phyloP scores from a whole-genome alignment of 2,329 filamentous ascomycete species.

The Fonsecaea pedrosoi region DNA sequence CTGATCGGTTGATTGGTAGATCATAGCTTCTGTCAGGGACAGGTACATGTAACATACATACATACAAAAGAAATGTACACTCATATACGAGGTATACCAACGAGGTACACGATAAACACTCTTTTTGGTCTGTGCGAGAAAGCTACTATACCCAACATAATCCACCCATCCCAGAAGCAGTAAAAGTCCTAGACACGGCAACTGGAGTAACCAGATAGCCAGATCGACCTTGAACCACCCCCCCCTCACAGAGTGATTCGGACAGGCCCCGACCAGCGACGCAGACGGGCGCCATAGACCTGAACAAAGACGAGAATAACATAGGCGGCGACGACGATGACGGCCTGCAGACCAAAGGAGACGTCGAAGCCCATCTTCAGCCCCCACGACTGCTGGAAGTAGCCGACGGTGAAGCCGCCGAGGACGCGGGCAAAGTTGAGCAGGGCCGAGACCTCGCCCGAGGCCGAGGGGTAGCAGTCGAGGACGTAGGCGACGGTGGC shows the following conservation, averaged over 20 bases:
- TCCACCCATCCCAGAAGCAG: too few relatives aligned
- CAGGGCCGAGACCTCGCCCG: conserved; percentile 60
- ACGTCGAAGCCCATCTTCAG: conserved; percentile 53
- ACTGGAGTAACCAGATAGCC: too few relatives aligned
- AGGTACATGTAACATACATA: too few relatives aligned
- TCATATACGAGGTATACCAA: too few relatives aligned
- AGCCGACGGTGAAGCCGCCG: conserved; percentile 55
- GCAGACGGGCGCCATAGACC: conserved; percentile 47
- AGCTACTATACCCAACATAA: too few relatives aligned
- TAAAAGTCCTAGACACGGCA: too few relatives aligned
- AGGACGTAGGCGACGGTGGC: conserved; percentile 60
- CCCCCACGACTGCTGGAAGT: conserved; percentile 61
- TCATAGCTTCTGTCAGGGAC: too few relatives aligned
- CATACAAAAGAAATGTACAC: too few relatives aligned
- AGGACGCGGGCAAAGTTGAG: conserved; percentile 57
- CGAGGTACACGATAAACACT: too few relatives aligned
- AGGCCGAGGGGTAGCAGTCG: conserved; percentile 61
- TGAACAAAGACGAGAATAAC: conserved; percentile 50
- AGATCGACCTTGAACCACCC: too few relatives aligned
- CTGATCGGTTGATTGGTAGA: too few relatives aligned
- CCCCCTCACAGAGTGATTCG: neutral
- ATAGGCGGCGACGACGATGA: conserved; percentile 47
- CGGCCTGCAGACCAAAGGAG: conserved; percentile 57
- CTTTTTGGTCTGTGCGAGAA: too few relatives aligned
- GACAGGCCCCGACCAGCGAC: conserved; percentile 45